These are phyloP conservation scores for Selaginella tamariscina DNA, from an alignment of 75 land plant species.

Conservation along the genomic window DNA sequence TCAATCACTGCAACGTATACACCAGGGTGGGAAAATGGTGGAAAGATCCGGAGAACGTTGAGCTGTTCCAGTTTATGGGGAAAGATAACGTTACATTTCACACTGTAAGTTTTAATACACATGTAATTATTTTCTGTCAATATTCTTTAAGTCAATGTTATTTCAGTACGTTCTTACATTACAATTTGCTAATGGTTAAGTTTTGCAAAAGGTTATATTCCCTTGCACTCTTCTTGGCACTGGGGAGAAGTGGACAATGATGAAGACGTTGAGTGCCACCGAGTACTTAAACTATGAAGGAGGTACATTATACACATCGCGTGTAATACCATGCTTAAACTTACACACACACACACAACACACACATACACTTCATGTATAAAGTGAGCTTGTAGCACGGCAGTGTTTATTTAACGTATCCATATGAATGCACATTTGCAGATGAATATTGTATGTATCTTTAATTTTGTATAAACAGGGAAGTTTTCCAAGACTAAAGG, in stretches of 20 bases:
- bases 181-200: slow-evolving; percentile 1
- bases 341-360: too few relatives aligned
- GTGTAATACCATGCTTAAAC: neutral
- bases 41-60: slow-evolving; percentile 89
- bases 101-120: slow-evolving; percentile 45
- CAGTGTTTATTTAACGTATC: too few relatives aligned
- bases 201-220: slow-evolving; percentile 69
- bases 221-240: slow-evolving; percentile 92
- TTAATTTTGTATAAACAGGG: slow-evolving; percentile 32
- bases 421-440: too few relatives aligned
- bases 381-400: too few relatives aligned
- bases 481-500: slow-evolving; percentile 95
- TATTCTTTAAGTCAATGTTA: neutral
- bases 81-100: slow-evolving; percentile 99
- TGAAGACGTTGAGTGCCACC: slow-evolving; percentile 96
- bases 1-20: slow-evolving; percentile 91
- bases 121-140: slow-evolving; percentile 11
- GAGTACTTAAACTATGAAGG: slow-evolving; percentile 96
- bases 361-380: too few relatives aligned
- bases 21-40: slow-evolving; percentile 94
- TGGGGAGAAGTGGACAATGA: slow-evolving; percentile 81
- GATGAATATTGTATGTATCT: neutral
- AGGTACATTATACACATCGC: slow-evolving; percentile 32
- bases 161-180: neutral
- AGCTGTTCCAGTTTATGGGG: slow-evolving; percentile 96